phyloP scores from a whole-genome alignment of 495 filamentous ascomycete species.

The Annulohypoxylon moriforme region DNA sequence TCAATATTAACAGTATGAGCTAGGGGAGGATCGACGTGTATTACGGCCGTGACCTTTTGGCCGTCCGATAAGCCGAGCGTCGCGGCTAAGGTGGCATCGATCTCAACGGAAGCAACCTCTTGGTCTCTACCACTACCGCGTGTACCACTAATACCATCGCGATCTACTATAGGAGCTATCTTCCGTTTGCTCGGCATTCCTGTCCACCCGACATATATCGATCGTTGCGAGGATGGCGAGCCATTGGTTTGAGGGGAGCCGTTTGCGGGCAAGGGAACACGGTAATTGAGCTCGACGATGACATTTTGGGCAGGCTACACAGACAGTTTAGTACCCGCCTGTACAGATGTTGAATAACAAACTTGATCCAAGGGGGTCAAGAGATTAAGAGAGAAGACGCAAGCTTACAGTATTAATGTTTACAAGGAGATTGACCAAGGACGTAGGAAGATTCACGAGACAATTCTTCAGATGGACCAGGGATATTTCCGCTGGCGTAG shows the following conservation, averaged over 20 bases:
- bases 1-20: slow-evolving; percentile 96
- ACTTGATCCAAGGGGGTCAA: background rate
- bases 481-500: slow-evolving; percentile 78
- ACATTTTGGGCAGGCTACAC: slow-evolving; percentile 90
- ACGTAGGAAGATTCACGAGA: slow-evolving; percentile 91
- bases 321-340: slow-evolving; percentile 19
- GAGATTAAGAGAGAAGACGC: background rate
- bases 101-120: slow-evolving; percentile 80
- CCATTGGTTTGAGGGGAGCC: slow-evolving; percentile 52
- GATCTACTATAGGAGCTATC: slow-evolving; percentile 74
- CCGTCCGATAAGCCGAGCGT: slow-evolving; percentile 84
- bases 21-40: slow-evolving; percentile 90
- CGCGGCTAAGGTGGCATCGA: slow-evolving; percentile 89
- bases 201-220: slow-evolving; percentile 92
- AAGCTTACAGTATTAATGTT: slow-evolving; percentile 85
- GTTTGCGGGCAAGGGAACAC: slow-evolving; percentile 52
- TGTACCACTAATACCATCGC: slow-evolving; percentile 73
- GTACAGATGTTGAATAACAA: background rate
- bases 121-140: slow-evolving; percentile 71
- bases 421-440: slow-evolving; percentile 81
- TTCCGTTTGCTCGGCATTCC: slow-evolving; percentile 93
- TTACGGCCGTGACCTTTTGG: slow-evolving; percentile 75
- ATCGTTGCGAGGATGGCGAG: slow-evolving; percentile 63
- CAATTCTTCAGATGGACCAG: slow-evolving; percentile 90
- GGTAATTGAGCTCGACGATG: slow-evolving; percentile 85